Evolutionary conservation across 176 grass and related monocot species (phyloP), one percentile per base, ranked within the genome.

Genomic region (Oryza glumipatula): DNA sequence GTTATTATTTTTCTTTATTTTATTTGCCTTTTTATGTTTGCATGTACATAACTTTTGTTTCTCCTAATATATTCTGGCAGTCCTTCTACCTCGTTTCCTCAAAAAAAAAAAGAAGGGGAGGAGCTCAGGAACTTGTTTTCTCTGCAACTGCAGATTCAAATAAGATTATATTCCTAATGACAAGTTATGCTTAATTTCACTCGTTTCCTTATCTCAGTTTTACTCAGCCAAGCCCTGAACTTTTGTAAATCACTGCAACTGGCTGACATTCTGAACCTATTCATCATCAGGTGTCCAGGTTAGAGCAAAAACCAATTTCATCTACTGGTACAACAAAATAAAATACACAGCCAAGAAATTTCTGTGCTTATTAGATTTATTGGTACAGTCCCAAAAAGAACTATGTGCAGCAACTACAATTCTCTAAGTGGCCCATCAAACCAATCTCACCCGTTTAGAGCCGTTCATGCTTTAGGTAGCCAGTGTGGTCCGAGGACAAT

Each of bases 401-500:
- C 4, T 74, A 79, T 70, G 74, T 83, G 69, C 80, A 90, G 38
- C 13, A 43, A 17, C 45, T 74, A 67, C 48, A 80, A 28, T 22
- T 30, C 28, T 68, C 63, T 63, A 74, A 76, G 24, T 33, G 1
- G 12, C 4, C 11, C 23, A 49, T 46, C 16, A 11, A 52, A 12
- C 7, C 3, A 74, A 81, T 43, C 19, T 44, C 44, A 24, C 11
- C 39, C 0, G 1, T 70, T 3, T 33, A 3, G 19, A 72, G 4
- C 58, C 7, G 5, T 2, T 4, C 12, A 7, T 19, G 39, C 6
- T 82, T 91, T 82, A 93, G 21, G 64, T 69, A 47, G 93, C 91
- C 79, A 95, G 48, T 9, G 88, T 86, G n/a, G 72, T 88, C 51
- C 65, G 70, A 4, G 88, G 83, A 70, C 88, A 95, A 16, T 89